Evolutionary conservation across 2,329 filamentous ascomycete species (phyloP).

Genomic region (Didymosphaeria variabile): DNA sequence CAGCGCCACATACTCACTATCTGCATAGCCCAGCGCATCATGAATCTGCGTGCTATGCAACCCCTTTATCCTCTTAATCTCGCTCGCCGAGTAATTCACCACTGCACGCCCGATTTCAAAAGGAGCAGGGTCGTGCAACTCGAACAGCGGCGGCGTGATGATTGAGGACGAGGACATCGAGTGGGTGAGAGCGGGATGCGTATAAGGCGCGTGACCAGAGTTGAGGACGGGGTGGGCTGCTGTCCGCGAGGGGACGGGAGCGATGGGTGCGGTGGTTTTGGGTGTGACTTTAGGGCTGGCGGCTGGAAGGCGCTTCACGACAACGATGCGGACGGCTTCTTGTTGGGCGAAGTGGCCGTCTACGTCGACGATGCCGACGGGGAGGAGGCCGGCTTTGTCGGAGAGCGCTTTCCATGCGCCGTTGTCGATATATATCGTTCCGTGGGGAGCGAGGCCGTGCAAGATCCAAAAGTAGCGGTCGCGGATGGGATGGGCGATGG

Average conservation of each 20-base stretch:
- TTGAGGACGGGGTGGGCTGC: slow-evolving; percentile 23
- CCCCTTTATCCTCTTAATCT: slow-evolving; percentile 86
- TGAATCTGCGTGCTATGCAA: slow-evolving; percentile 83
- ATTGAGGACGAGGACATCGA: slow-evolving; percentile 26
- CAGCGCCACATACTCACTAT: slow-evolving; percentile 92
- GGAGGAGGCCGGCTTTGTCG: slow-evolving; percentile 86
- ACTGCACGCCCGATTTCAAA: slow-evolving; percentile 85
- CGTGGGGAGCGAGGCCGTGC: slow-evolving; percentile 88
- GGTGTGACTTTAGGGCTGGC: slow-evolving; percentile 19
- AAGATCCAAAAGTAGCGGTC: slow-evolving; percentile 98
- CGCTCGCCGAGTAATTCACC: slow-evolving; percentile 89
- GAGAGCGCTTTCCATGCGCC: slow-evolving; percentile 83
- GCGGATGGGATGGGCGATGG: slow-evolving; percentile 82
- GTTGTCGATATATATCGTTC: slow-evolving; percentile 90
- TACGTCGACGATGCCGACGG: slow-evolving; percentile 89
- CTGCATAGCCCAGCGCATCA: slow-evolving; percentile 84
- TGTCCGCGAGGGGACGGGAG: slow-evolving; percentile 30
- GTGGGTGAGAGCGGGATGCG: slow-evolving; percentile 18
- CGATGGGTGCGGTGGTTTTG: slow-evolving; percentile 23
- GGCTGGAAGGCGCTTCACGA: slow-evolving; percentile 68
- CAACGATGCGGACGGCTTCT: slow-evolving; percentile 87
- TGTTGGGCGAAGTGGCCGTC: slow-evolving; percentile 90
- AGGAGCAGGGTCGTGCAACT: slow-evolving; percentile 48
- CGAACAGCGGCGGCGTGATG: slow-evolving; percentile 33
- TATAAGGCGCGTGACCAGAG: slow-evolving; percentile 12